Evolutionary conservation across 2,329 filamentous ascomycete genomes (phyloP), one percentile per base, ranked within the genome.

Genomic region (Arachnomyces sp.): DNA sequence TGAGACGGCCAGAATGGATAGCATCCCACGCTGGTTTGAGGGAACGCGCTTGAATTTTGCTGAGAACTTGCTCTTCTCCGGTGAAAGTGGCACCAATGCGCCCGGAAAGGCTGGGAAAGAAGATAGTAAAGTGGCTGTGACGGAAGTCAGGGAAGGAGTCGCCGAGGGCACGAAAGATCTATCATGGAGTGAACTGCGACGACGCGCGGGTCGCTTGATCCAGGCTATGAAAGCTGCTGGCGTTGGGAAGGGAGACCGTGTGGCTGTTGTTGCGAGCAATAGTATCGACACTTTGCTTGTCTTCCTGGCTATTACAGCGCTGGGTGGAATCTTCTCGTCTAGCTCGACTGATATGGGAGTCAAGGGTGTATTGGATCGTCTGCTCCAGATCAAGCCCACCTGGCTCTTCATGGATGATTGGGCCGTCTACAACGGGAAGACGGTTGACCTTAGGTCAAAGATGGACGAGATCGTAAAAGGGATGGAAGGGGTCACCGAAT

Each of bases 371-470:
- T 52, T 93, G 50, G 84, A 92, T 60, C 70, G 86, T 28, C 69
- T 84, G 17, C 63, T 79, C 36, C 85, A 92, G 66, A 79, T 92
- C 44, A 72, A 80, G 49, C 86, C 87, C 3, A 81, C 77, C 60
- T 84, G 77, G 56, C 70, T 94, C n/a, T 92, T 93, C 56, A 79
- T 90, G 54, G 87, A 94, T 51, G 86, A 92, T 51, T 78, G 72
- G 29, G 75, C 85, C 0, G 64, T 90, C 2, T 93, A 93, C 51
- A 90, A 90, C 49, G 84, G 84, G 34, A 85, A 84, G 59, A 76
- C 68, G 1, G 68, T 83, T 16, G 84, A 92, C 52, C 66, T 93
- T 30, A 69, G 82, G 3, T 61, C 68, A 0, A 92, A 92, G 65
- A 90, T 93, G 64, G 59, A 60, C 17, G 75, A 81, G 29, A 71